Evolutionary conservation across 169 alveolate species (phyloP).

Genomic region (Eimeria necatrix): DNA sequence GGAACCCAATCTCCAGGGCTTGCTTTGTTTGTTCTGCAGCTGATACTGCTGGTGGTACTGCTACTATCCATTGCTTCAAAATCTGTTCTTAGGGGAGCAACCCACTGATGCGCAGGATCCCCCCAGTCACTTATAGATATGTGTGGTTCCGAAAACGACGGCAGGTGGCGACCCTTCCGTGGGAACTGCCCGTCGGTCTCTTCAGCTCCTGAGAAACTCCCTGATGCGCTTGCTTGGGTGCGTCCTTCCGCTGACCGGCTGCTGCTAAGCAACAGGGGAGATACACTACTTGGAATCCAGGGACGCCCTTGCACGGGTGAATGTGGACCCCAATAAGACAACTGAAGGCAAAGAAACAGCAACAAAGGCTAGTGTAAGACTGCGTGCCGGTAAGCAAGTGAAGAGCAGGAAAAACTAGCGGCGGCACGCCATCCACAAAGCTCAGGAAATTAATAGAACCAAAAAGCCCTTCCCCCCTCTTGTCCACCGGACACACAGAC

Average conservation of each 20-base stretch:
- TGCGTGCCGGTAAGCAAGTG: no score
- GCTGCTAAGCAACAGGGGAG: not conserved
- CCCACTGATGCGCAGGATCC: constrained; percentile 73
- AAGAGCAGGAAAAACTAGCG: no score
- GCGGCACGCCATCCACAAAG: no score
- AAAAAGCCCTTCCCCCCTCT: constrained; percentile 1
- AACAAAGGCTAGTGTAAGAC: no score
- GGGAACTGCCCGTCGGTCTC: not conserved
- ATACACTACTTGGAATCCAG: not conserved
- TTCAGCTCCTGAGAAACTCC: constrained; percentile 1
- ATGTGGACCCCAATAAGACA: no score
- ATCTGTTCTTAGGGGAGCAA: constrained; percentile 48
- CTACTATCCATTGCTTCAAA: constrained; percentile 12
- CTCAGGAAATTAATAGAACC: not conserved
- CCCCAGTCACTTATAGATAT: constrained; percentile 62
- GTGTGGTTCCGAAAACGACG: constrained; percentile 1
- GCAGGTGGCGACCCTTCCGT: not conserved
- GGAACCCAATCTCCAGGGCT: not conserved
- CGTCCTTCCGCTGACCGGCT: not conserved
- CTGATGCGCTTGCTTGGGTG: not conserved
- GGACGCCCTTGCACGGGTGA: not conserved
- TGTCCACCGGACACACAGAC: not conserved
- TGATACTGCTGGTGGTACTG: constrained; percentile 57
- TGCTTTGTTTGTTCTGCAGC: not conserved
- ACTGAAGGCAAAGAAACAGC: no score